These are phyloP conservation scores for Suillus decipiens DNA, from an alignment of 768 basidiomycete species.

Conservation along the genomic window DNA sequence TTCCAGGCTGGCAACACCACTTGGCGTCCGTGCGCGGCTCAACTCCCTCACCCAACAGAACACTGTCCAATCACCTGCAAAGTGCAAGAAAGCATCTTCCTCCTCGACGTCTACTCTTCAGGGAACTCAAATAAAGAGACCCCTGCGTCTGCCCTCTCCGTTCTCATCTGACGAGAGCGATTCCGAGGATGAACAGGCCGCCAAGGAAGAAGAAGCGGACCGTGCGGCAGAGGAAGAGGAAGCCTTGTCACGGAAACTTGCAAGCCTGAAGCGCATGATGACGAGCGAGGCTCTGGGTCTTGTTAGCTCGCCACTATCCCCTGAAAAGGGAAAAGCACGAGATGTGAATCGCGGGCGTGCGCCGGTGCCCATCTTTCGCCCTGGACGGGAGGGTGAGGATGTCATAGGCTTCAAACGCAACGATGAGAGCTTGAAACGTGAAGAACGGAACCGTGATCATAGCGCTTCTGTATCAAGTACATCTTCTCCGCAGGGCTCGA, in stretches of 20 bases:
- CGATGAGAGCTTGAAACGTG: constrained; percentile 39
- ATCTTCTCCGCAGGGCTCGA: constrained; percentile 75
- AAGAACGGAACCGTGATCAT: constrained; percentile 51
- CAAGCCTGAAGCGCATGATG: constrained; percentile 70
- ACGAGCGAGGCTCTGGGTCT: constrained; percentile 74
- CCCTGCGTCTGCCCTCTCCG: constrained; percentile 46
- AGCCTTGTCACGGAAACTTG: constrained; percentile 64
- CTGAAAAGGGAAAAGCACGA: constrained; percentile 39
- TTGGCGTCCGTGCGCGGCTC: constrained; percentile 70
- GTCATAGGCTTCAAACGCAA: constrained; percentile 27
- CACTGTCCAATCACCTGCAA: constrained; percentile 38
- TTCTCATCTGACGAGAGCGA: constrained; percentile 59
- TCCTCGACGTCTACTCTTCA: constrained; percentile 78
- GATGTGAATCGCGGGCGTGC: constrained; percentile 47
- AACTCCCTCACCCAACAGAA: constrained; percentile 65
- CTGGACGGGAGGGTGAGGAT: constrained; percentile 19
- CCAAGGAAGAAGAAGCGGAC: constrained; percentile 70
- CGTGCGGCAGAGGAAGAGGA: constrained; percentile 68
- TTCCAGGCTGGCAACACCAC: constrained; percentile 51
- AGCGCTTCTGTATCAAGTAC: constrained; percentile 77
- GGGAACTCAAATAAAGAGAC: constrained; percentile 41
- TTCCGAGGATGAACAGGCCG: constrained; percentile 54
- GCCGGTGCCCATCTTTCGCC: constrained; percentile 16
- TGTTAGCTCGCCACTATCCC: constrained; percentile 42
- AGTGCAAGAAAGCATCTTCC: constrained; percentile 50